Evolutionary conservation across 1,139 yeast species (phyloP).

Genomic region (Suhomyces choctaworum): DNA sequence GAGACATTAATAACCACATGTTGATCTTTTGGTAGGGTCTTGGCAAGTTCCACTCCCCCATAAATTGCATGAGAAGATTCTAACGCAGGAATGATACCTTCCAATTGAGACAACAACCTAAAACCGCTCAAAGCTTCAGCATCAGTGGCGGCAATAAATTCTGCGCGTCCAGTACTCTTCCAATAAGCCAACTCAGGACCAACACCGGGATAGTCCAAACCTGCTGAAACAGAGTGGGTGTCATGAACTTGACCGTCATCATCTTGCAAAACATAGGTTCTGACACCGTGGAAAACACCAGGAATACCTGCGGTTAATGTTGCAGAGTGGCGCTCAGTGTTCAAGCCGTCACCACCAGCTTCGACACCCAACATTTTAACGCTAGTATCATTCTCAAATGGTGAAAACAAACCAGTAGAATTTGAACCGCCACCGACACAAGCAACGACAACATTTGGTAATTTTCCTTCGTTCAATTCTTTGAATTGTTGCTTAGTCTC

Average conservation of each 20-base stretch:
- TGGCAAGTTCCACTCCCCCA: constrained; percentile 89
- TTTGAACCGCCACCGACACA: constrained; percentile 99
- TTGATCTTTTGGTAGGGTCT: constrained; percentile 75
- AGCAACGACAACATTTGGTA: constrained; percentile 93
- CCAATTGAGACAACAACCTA: constrained; percentile 82
- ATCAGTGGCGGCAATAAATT: constrained; percentile 88
- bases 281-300: constrained; percentile 98
- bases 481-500: constrained; percentile 92
- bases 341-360: constrained; percentile 98
- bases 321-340: constrained; percentile 86
- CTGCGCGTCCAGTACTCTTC: constrained; percentile 92
- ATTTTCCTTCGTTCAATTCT: constrained; percentile 70
- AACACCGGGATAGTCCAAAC: constrained; percentile 98
- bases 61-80: constrained; percentile 95
- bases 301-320: constrained; percentile 90
- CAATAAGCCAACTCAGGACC: constrained; percentile 97
- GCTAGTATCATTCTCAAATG: constrained; percentile 76
- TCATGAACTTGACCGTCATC: constrained; percentile 95
- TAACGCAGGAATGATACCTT: constrained; percentile 97
- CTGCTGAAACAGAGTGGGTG: constrained; percentile 97
- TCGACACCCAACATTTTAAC: constrained; percentile 92
- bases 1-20: constrained; percentile 85
- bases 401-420: constrained; percentile 93
- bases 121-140: constrained; percentile 92
- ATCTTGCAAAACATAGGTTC: constrained; percentile 88